phyloP scores from a whole-genome alignment of 2,329 filamentous ascomycete genomes.

The Hymenoscyphus fructigenus region DNA sequence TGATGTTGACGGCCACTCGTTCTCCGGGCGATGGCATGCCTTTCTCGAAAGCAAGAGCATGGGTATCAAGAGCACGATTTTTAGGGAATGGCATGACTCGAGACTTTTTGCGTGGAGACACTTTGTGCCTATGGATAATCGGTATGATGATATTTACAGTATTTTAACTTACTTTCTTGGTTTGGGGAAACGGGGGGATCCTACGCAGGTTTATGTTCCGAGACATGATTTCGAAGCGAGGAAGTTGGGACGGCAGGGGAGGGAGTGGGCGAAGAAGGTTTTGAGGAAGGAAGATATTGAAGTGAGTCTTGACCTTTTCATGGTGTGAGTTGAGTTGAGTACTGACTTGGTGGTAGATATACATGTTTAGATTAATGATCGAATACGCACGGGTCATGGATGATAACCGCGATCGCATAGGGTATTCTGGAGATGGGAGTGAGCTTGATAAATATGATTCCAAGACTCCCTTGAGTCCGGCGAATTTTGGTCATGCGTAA shows the following conservation, averaged over 20 bases:
- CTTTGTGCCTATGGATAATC: slow-evolving; percentile 77
- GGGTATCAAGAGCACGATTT: slow-evolving; percentile 76
- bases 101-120: slow-evolving; percentile 75
- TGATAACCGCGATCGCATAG: slow-evolving; percentile 38
- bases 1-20: slow-evolving; percentile 75
- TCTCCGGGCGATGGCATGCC: slow-evolving; percentile 65
- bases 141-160: slow-evolving; percentile 69
- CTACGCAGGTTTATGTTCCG: slow-evolving; percentile 37
- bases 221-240: slow-evolving; percentile 56
- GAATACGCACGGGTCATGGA: slow-evolving; percentile 55
- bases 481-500: slow-evolving; percentile 12
- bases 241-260: slow-evolving; percentile 54
- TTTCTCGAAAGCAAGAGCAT: slow-evolving; percentile 69
- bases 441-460: slow-evolving; percentile 35
- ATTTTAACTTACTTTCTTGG: slow-evolving; percentile 75
- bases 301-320: slow-evolving; percentile 50
- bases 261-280: slow-evolving; percentile 46
- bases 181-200: slow-evolving; percentile 47
- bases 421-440: slow-evolving; percentile 36
- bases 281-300: slow-evolving; percentile 72
- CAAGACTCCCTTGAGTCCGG: slow-evolving; percentile 20
- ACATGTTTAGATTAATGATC: slow-evolving; percentile 63
- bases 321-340: not conserved
- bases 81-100: slow-evolving; percentile 77
- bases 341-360: slow-evolving; percentile 42